A percentile compares a stretch with the other conserved stretches of the same genome.
Conservation (phyloP, 2,329 filamentous ascomycete genomes). For the Teratosphaeria destructans region DNA sequence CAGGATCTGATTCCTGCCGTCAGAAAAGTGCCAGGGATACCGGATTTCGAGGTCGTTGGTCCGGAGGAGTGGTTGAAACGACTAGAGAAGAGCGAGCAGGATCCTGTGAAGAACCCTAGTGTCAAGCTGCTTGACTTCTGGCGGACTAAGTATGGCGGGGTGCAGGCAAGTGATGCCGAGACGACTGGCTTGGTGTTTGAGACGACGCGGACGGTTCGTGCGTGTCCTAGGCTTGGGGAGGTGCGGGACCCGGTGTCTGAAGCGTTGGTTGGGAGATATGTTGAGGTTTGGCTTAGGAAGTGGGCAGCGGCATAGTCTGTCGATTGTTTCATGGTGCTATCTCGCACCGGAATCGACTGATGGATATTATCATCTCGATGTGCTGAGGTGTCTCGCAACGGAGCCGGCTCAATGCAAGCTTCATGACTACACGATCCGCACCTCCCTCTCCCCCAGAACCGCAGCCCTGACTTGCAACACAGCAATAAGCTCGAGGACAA, state of each 20-base stretch:
- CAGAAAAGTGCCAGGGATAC: constrained; percentile 3
- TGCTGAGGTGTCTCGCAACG: background rate
- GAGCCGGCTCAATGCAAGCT: background rate
- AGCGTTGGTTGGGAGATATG: constrained; percentile 15
- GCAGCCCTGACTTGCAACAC: constrained; percentile 39
- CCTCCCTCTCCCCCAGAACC: constrained; percentile 33
- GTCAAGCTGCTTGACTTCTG: constrained; percentile 26
- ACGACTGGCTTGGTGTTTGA: constrained; percentile 6
- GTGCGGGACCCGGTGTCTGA: constrained; percentile 10
- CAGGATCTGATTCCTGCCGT: constrained; percentile 14
- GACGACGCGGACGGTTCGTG: constrained; percentile 7
- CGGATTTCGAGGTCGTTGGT: constrained; percentile 13
- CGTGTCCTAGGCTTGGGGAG: constrained; percentile 7
- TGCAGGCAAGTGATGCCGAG: constrained; percentile 1
- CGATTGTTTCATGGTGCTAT: background rate
- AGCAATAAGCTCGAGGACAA: constrained; percentile 39
- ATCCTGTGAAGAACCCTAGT: constrained; percentile 22
- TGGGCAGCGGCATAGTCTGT: constrained; percentile 5
- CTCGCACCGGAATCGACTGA: background rate
- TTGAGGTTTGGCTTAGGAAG: constrained; percentile 10
- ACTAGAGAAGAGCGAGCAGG: constrained; percentile 12
- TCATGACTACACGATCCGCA: constrained; percentile 13
- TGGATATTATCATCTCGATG: background rate
- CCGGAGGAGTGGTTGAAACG: constrained; percentile 16
- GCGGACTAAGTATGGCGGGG: constrained; percentile 17